Evolutionary conservation across 495 filamentous ascomycete species (phyloP).

Genomic region (Penicillium dipodomyicola): DNA sequence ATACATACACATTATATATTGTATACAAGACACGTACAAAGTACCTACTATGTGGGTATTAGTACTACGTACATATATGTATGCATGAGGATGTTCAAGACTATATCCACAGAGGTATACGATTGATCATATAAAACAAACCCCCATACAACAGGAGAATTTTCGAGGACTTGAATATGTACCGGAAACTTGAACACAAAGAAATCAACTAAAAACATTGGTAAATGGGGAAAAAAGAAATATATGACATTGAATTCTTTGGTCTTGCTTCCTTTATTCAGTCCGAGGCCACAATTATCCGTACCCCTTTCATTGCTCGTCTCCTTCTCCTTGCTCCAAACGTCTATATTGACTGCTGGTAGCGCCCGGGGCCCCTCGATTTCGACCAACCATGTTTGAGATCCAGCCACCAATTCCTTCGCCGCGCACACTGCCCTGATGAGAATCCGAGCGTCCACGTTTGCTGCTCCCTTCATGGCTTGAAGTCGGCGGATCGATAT

Average conservation of each 20-base stretch:
- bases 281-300: constrained; percentile 1
- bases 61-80: too few relatives aligned
- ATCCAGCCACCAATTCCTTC: constrained; percentile 72
- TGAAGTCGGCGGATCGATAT: constrained; percentile 66
- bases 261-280: constrained; percentile 21
- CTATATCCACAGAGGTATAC: background rate
- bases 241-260: background rate
- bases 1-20: too few relatives aligned
- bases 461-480: constrained; percentile 47
- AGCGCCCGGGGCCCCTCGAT: constrained; percentile 44
- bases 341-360: constrained; percentile 58
- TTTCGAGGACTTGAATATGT: background rate
- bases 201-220: background rate
- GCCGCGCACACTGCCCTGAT: constrained; percentile 29
- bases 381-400: constrained; percentile 58
- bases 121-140: background rate
- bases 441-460: constrained; percentile 31
- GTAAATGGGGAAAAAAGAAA: background rate
- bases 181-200: background rate
- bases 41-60: too few relatives aligned
- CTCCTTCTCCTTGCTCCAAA: constrained; percentile 61
- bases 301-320: constrained; percentile 19
- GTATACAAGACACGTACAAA: too few relatives aligned
- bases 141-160: background rate
- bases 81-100: background rate